Evolutionary conservation across 176 grass and related monocot genomes (phyloP).

Genomic region (Cenchrus americanus): DNA sequence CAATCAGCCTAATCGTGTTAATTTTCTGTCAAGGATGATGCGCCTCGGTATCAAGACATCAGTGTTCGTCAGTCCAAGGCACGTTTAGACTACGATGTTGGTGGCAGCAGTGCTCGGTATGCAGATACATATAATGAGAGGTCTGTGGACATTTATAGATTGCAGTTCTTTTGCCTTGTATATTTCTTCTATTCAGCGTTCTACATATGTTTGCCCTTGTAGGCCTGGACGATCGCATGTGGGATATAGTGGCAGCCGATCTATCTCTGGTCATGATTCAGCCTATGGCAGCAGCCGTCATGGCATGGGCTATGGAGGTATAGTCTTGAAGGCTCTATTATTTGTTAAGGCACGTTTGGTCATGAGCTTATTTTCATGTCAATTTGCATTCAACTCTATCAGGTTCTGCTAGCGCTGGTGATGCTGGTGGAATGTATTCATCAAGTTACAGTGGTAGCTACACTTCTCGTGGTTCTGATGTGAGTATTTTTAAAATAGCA

Average conservation of each 20-base stretch:
- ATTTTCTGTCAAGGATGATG: slow-evolving; percentile 66
- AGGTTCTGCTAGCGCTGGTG: slow-evolving; percentile 65
- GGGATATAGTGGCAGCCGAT: slow-evolving; percentile 61
- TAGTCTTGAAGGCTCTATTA: slow-evolving; percentile 29
- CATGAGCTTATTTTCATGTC: background rate
- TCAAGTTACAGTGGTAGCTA: slow-evolving; percentile 63
- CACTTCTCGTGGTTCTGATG: slow-evolving; percentile 79
- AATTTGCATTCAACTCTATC: slow-evolving; percentile 26
- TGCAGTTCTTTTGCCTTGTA: slow-evolving; percentile 7
- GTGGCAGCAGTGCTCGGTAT: slow-evolving; percentile 67
- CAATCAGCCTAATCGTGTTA: slow-evolving; percentile 34
- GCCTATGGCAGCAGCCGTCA: slow-evolving; percentile 70
- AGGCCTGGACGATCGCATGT: slow-evolving; percentile 73
- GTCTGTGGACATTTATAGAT: slow-evolving; percentile 56
- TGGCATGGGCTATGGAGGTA: slow-evolving; percentile 81
- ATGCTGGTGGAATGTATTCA: slow-evolving; percentile 67
- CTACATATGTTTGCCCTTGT: slow-evolving; percentile 26
- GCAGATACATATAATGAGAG: slow-evolving; percentile 68
- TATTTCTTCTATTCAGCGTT: slow-evolving; percentile 23
- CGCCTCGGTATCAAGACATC: slow-evolving; percentile 66
- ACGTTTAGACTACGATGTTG: slow-evolving; percentile 67
- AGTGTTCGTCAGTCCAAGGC: slow-evolving; percentile 64
- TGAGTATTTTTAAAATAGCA: slow-evolving; percentile 55
- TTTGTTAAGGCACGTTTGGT: slow-evolving; percentile 23
- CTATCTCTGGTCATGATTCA: slow-evolving; percentile 67